Percentiles rank a stretch among this genome's conserved stretches.
phyloP scores from a whole-genome alignment of 148 eudicot genomes.

The Rhododendron mucronatum region DNA sequence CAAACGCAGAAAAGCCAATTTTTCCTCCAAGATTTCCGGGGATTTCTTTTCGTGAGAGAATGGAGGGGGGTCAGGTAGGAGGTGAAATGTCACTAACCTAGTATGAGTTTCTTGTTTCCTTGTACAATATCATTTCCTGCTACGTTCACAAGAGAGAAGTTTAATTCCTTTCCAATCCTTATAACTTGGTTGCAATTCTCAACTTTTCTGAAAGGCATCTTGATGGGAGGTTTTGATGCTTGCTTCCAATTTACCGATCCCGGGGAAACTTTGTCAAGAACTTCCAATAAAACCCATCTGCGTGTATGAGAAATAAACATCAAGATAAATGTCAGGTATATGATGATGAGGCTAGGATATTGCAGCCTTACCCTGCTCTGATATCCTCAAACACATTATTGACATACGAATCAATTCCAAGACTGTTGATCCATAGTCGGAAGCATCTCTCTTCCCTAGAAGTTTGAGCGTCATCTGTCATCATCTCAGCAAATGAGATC shows the following conservation, averaged over 20 bases:
- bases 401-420: conserved; percentile 67
- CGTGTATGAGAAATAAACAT: conserved; percentile 7
- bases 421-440: conserved; percentile 91
- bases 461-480: conserved; percentile 71
- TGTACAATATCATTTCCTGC: conserved; percentile 81
- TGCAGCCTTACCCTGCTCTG: conserved; percentile 55
- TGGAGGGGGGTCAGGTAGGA: background rate
- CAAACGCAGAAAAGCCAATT: background rate
- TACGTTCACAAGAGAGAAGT: conserved; percentile 75
- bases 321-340: conserved; percentile 3
- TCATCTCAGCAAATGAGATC: conserved; percentile 60
- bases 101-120: conserved; percentile 79
- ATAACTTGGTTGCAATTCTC: conserved; percentile 88
- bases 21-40: background rate
- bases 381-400: conserved; percentile 87
- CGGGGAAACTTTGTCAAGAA: conserved; percentile 65
- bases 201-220: conserved; percentile 78
- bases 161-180: conserved; percentile 60
- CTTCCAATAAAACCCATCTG: conserved; percentile 81
- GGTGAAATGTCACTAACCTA: conserved; percentile 38
- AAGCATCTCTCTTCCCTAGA: conserved; percentile 92
- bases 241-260: conserved; percentile 80
- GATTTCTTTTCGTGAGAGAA: background rate
- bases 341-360: background rate
- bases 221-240: conserved; percentile 76